Conservation (phyloP, 208 protist species). For the Trypanosoma platydactyli region DNA sequence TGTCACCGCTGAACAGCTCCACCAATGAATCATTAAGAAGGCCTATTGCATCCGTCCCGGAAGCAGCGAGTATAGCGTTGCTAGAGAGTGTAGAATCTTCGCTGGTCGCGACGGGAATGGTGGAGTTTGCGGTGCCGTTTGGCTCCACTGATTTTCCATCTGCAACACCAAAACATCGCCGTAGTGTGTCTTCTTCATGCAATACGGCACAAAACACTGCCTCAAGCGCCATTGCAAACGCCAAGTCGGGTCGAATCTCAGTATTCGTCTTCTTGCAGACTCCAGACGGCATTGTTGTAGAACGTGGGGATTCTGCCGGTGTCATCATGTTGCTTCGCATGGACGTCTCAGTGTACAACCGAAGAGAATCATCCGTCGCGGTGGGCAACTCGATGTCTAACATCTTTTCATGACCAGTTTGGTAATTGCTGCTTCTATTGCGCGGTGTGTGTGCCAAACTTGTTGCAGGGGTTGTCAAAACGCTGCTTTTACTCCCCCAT, state of each 20-base stretch:
- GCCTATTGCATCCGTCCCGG: conserved; percentile 13
- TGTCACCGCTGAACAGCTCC: conserved; percentile 74
- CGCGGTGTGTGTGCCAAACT: conserved; percentile 13
- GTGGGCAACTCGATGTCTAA: conserved; percentile 61
- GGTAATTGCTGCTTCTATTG: conserved; percentile 2
- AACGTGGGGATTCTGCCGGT: background rate
- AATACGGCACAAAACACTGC: conserved; percentile 54
- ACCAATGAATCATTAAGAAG: conserved; percentile 62
- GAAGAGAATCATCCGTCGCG: conserved; percentile 49
- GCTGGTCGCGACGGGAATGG: background rate
- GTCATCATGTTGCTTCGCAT: too few species aligned
- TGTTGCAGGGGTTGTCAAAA: conserved; percentile 1
- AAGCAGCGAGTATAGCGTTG: background rate
- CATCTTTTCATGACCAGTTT: conserved; percentile 25
- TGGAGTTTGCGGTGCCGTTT: conserved; percentile 5
- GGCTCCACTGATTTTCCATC: conserved; percentile 20
- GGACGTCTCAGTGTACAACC: conserved; percentile 14
- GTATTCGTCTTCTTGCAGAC: conserved; percentile 29
- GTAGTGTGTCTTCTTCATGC: conserved; percentile 69
- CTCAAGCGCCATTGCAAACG: conserved; percentile 78
- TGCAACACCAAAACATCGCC: conserved; percentile 62
- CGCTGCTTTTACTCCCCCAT: conserved; percentile 1
- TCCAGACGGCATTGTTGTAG: conserved; percentile 27
- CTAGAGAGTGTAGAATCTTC: background rate
- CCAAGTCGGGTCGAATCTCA: conserved; percentile 70